Base-by-base conservation (phyloP, 2,329 filamentous ascomycete species). In the Pseudogymnoascus sp. region DNA sequence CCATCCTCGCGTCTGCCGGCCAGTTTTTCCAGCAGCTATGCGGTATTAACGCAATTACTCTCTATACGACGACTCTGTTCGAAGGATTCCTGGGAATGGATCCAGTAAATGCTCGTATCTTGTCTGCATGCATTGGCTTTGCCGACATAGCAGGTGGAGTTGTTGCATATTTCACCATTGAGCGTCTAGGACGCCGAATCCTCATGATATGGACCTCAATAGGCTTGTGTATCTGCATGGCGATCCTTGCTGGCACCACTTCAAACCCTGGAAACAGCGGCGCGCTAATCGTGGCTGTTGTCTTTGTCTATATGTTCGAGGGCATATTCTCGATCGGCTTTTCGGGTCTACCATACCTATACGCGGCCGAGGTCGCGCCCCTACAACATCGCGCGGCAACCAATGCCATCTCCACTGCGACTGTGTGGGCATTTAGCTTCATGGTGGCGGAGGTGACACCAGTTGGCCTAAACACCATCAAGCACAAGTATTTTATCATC, bases 261-360 rank as follows among this genome's bases (percentile, higher is more conserved):
- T 81, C 77, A 21, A 69, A 75, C 69, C 28, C 72, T 72, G 23
- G 77, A 74, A 59, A 65, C 73, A 43, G 76, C 74, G 7, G 67
- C 71, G n/a, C 70, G 71, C 11, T 65, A 72, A 2, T 72, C 75
- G 1, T 78, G 77, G 38, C 73, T 79, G 25, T 77, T 73, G 73
- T 77, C 0, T 85, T 84, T 66, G 74, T 87, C 49, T 86, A 86
- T 69, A 75, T 83, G 18, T 85, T 84, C 73, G 83, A 81, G 68
- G 80, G 81, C 2, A 83, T 82, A 75, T 65, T 65, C 45, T 55
- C 63, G 1, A 25, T 65, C 41, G 65, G 65, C 11, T 65, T 62
- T 25, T 45, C 62, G 25, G 61, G 61, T 16, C 33, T 43, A 12
- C 59, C 58, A 11, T 66, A 63, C 40, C 40, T 66, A n/a, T 66